phyloP scores from a whole-genome alignment of 1,139 yeast species.

The Hemisphaericaspora lyxosophila region DNA sequence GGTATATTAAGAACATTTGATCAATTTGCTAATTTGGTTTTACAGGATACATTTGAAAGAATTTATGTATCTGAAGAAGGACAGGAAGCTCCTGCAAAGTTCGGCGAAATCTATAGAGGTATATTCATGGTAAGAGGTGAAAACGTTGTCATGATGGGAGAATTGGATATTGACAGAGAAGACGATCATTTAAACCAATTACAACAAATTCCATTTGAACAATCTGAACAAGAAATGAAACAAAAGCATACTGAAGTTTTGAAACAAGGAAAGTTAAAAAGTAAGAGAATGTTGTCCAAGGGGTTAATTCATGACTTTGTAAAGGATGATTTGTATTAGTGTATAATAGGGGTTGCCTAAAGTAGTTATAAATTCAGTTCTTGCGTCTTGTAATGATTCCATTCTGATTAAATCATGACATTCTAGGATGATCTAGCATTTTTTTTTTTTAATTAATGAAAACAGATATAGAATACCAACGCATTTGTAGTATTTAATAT shows the following conservation, averaged over 20 bases:
- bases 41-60: slow-evolving; percentile 89
- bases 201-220: slow-evolving; percentile 58
- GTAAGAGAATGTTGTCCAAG: slow-evolving; percentile 48
- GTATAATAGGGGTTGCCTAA: too few relatives aligned
- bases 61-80: slow-evolving; percentile 53
- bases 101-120: slow-evolving; percentile 76
- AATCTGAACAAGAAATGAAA: slow-evolving; percentile 53
- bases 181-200: slow-evolving; percentile 63
- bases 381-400: slow-evolving; percentile 3
- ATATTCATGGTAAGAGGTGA: slow-evolving; percentile 94
- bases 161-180: slow-evolving; percentile 85
- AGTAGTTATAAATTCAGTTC: slow-evolving; percentile 6
- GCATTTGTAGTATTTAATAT: too few relatives aligned
- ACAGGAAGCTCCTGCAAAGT: slow-evolving; percentile 43
- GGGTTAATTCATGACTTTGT: slow-evolving; percentile 62
- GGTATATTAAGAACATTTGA: slow-evolving; percentile 95
- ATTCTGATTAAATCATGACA: slow-evolving; percentile 1
- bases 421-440: not conserved
- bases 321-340: slow-evolving; percentile 53
- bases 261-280: slow-evolving; percentile 45
- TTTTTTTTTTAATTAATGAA: slow-evolving; percentile 4
- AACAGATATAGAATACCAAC: not conserved
- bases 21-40: slow-evolving; percentile 88
- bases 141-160: slow-evolving; percentile 94
- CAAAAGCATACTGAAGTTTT: slow-evolving; percentile 38